Percentiles rank a stretch among this genome's conserved stretches.
phyloP scores from a whole-genome alignment of 2,329 filamentous ascomycete species.

The Exophiala lecanii-corni region DNA sequence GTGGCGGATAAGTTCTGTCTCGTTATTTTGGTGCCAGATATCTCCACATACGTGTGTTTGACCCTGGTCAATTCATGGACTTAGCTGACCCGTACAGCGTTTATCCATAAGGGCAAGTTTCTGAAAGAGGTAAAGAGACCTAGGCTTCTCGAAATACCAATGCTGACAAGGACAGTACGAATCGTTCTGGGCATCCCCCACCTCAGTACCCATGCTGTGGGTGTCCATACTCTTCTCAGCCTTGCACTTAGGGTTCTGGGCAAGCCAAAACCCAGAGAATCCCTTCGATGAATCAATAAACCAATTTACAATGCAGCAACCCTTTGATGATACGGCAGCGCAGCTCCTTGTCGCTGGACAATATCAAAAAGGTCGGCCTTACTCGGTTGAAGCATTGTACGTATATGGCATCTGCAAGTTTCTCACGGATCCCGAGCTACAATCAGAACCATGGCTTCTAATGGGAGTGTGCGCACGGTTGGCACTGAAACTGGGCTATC shows the following conservation, averaged over 20 bases:
- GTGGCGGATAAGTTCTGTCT: constrained; percentile 8
- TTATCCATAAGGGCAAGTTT: constrained; percentile 9
- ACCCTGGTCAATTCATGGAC: not conserved
- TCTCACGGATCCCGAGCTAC: constrained; percentile 46
- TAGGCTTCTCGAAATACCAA: no score
- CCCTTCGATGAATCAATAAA: not conserved
- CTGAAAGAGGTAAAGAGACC: constrained; percentile 3
- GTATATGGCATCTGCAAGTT: constrained; percentile 53
- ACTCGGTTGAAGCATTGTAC: constrained; percentile 52
- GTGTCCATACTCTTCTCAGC: constrained; percentile 50
- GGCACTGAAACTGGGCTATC: constrained; percentile 58
- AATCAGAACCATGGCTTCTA: constrained; percentile 50
- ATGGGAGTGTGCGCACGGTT: constrained; percentile 52
- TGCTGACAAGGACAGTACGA: constrained; percentile 52
- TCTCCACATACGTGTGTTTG: constrained; percentile 5
- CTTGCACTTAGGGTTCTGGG: constrained; percentile 49
- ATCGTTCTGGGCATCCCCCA: constrained; percentile 46
- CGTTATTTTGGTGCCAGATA: constrained; percentile 5
- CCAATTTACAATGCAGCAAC: constrained; percentile 32
- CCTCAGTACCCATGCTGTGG: constrained; percentile 47
- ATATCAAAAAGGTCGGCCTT: constrained; percentile 48
- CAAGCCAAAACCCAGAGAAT: constrained; percentile 32
- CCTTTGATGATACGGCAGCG: constrained; percentile 30
- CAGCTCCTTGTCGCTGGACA: constrained; percentile 53
- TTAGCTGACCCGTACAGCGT: constrained; percentile 25